A percentile compares a stretch with the other conserved stretches of the same genome.
These are phyloP conservation scores for Scopulariopsis brevicaulis DNA, from an alignment of 2,329 filamentous ascomycete genomes.

Conservation along the genomic window DNA sequence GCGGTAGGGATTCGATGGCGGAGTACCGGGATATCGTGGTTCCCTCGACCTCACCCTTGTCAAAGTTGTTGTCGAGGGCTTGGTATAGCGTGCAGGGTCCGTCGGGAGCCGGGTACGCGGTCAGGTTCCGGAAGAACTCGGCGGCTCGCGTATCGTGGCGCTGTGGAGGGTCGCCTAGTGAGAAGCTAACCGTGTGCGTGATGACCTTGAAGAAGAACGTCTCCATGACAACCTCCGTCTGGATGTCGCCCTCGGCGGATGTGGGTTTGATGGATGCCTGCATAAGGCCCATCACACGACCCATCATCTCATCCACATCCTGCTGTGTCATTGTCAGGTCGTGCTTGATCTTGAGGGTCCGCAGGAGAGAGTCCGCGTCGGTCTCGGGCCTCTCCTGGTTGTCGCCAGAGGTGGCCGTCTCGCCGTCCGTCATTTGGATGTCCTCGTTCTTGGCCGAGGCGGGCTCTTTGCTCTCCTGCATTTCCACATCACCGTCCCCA, in stretches of 20 bases:
- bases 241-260: slow-evolving; percentile 54
- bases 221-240: slow-evolving; percentile 69
- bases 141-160: slow-evolving; percentile 6
- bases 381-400: background rate
- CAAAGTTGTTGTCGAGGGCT: slow-evolving; percentile 77
- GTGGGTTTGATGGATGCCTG: slow-evolving; percentile 73
- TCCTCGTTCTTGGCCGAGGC: background rate
- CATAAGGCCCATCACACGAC: slow-evolving; percentile 82
- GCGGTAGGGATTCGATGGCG: slow-evolving; percentile 52
- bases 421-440: slow-evolving; percentile 1
- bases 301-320: slow-evolving; percentile 93
- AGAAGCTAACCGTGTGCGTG: slow-evolving; percentile 44
- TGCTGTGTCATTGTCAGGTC: slow-evolving; percentile 46
- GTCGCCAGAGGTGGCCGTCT: background rate
- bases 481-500: slow-evolving; percentile 3
- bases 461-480: background rate
- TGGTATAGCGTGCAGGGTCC: slow-evolving; percentile 59
- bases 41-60: slow-evolving; percentile 62
- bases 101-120: slow-evolving; percentile 41
- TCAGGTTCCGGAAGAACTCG: slow-evolving; percentile 49
- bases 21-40: slow-evolving; percentile 42
- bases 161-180: slow-evolving; percentile 12
- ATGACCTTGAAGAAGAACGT: slow-evolving; percentile 53
- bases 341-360: slow-evolving; percentile 23
- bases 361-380: slow-evolving; percentile 26